These are phyloP conservation scores for Cladosporium sp. DNA, from an alignment of 2,329 filamentous ascomycete species.

Conservation along the genomic window DNA sequence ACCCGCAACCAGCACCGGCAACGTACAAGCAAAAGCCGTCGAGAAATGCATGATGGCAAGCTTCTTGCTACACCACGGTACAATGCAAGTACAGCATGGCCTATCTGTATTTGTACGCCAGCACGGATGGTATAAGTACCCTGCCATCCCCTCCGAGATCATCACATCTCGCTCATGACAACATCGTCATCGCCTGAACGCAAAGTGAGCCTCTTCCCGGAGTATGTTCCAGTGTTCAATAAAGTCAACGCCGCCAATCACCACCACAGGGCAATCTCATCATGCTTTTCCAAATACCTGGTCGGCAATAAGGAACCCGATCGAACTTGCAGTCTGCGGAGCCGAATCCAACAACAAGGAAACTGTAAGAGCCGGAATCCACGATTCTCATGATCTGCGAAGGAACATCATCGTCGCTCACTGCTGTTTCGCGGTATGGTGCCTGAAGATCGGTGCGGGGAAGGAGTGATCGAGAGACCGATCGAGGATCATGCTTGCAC, in stretches of 20 bases:
- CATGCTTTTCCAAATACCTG: neutral
- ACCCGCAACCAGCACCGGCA: slow-evolving; percentile 2
- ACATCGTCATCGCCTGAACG: neutral
- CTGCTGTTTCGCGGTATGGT: neutral
- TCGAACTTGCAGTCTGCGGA: no score
- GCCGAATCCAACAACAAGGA: neutral
- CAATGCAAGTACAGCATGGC: neutral
- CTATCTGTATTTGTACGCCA: neutral
- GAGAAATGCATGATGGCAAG: neutral
- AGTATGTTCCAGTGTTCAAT: neutral
- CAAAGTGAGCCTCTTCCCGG: no score
- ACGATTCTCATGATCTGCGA: neutral
- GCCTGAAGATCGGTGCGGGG: slow-evolving; percentile 10
- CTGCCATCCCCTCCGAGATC: neutral
- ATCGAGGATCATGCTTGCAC: slow-evolving; percentile 4
- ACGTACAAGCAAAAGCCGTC: neutral
- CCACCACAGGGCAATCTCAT: neutral
- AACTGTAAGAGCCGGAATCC: slow-evolving; percentile 6
- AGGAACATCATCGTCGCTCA: no score
- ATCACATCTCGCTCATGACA: neutral
- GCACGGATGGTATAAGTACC: neutral
- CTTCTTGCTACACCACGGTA: neutral
- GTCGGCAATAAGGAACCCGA: neutral
- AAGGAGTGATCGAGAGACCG: neutral
- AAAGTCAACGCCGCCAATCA: neutral